Evolutionary conservation across 2,329 filamentous ascomycete genomes (phyloP), one percentile per base, ranked within the genome.

Genomic region (Zymoseptoria crescenta): DNA sequence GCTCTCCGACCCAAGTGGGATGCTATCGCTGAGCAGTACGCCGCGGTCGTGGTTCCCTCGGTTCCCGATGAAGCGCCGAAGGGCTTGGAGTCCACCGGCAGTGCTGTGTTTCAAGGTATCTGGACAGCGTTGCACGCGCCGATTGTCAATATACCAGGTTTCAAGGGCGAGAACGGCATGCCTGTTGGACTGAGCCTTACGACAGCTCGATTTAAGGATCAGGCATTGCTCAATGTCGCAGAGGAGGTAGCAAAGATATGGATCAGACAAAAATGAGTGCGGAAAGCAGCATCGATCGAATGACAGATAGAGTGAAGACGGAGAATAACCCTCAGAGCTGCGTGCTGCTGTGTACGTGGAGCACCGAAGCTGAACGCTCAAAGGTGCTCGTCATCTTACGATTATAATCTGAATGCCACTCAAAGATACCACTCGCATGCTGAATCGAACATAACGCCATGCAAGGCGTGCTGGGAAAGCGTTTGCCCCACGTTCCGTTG

Each of bases 111-210:
- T 61, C 60, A 67, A 49, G 27, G 63, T 4, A 61, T 65, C 55
- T 68, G 65, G 62, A 69, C 65, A 65, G 73, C 72, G 6, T 71
- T 87, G 13, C 85, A 88, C 61, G 80, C 77, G 0, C 85, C 85
- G 0, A 82, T 84, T 0, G 71, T 87, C n/a, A 87, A 87, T 60
- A 70, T 88, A 0, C 84, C 84, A 0, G 85, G 84, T 0, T 87
- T 88, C 63, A 71, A 75, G 35, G 84, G 85, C 0, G 74, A 75
- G 29, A 76, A 81, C 59, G 78, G 76, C 0, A 71, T 88, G 76
- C 86, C 85, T 0, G 77, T 88, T 45, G 85, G 86, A 0, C 64
- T 84, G 20, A 82, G 80, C 0, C 66, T 83, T 1, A 77, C 83
- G 0, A 75, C 74, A 0, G 73, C 77, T 1, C 70, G 80, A 21